Evolutionary conservation across 148 eudicot genomes (phyloP).

Genomic region (Cornus florida): DNA sequence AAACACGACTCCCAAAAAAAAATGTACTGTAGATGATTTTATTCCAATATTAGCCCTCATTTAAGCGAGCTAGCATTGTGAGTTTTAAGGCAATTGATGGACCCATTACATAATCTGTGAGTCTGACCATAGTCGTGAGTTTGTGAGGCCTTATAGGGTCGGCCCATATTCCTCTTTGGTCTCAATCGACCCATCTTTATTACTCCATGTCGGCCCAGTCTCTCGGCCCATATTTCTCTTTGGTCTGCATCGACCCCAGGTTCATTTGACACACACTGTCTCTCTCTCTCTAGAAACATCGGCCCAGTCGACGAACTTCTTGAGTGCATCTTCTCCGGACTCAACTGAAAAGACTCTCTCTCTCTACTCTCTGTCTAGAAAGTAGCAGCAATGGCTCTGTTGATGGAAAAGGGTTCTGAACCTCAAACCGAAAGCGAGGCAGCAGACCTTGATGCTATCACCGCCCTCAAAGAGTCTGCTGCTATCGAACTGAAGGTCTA

Average conservation of each 20-base stretch:
- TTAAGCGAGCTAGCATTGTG: too few relatives aligned
- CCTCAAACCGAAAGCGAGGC: conserved; percentile 61
- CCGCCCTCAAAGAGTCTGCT: conserved; percentile 70
- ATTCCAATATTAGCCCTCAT: too few relatives aligned
- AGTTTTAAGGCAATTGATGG: too few relatives aligned
- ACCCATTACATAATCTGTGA: too few relatives aligned
- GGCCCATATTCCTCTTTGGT: too few relatives aligned
- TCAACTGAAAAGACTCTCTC: too few relatives aligned
- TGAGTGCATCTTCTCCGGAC: neutral
- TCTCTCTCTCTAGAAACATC: neutral
- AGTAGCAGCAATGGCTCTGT: conserved; percentile 60
- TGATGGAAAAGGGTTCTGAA: conserved; percentile 67
- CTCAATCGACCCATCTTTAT: neutral
- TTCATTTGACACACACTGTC: too few relatives aligned
- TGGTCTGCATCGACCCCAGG: neutral
- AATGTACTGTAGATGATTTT: too few relatives aligned
- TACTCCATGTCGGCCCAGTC: neutral
- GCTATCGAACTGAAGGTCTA: conserved; percentile 85
- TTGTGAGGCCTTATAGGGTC: too few relatives aligned
- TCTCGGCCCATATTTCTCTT: too few relatives aligned
- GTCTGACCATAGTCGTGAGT: too few relatives aligned
- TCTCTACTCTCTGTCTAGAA: neutral
- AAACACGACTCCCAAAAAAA: too few relatives aligned
- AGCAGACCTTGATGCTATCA: conserved; percentile 67
- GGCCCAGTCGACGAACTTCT: neutral